Base-by-base conservation (phyloP, 2,329 filamentous ascomycete species). In the Ceratocystis ficicola region DNA sequence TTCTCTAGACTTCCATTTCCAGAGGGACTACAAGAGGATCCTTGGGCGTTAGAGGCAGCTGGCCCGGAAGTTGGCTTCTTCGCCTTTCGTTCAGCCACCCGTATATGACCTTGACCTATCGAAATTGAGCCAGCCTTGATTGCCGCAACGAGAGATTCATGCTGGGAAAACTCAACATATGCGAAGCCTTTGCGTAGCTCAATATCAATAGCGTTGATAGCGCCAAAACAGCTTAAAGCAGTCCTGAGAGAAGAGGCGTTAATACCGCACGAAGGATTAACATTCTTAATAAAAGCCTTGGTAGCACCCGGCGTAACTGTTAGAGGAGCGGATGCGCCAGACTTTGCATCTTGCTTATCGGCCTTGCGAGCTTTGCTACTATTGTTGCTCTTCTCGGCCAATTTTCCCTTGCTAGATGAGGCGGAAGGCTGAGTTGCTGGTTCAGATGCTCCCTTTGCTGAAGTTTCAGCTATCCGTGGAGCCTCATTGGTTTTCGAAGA, bases 171-270 rank as follows among this genome's bases (percentile, higher is more conserved):
- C 69, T 96, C 89, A 48, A 95, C 87, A 73, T 96, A 96, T 1
- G 91, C 93, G 71, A 96, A 95, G 0, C 91, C 91, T 74, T 96
- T 96, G 72, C 92, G 88, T 74, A 91, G 92, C 73, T 97, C 93
- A 65, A 97, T 93, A 71, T 96, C 93, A 20, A 96, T 89, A 69
- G 85, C 87, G 0, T 83, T 83, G 59, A 96, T 83, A 1, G 82
- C 75, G 1, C 93, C 93, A 70, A 90, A 95, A 0, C 77, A 75
- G 57, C 86, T 81, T 73, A 97, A 84, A 0, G 88, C 86, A 70
- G 87, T 82, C 71, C 87, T 86, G 1, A 97, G 83, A 0, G 91
- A 76, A 0, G 86, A 78, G 72, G 96, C 93, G 0, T 90, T 96
- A 60, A 96, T 89, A 15, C 93, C 93, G 73, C 96, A 93, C 0